These are phyloP conservation scores for Pachysandra terminalis DNA, from an alignment of 164 flowering plant species.

Conservation along the genomic window DNA sequence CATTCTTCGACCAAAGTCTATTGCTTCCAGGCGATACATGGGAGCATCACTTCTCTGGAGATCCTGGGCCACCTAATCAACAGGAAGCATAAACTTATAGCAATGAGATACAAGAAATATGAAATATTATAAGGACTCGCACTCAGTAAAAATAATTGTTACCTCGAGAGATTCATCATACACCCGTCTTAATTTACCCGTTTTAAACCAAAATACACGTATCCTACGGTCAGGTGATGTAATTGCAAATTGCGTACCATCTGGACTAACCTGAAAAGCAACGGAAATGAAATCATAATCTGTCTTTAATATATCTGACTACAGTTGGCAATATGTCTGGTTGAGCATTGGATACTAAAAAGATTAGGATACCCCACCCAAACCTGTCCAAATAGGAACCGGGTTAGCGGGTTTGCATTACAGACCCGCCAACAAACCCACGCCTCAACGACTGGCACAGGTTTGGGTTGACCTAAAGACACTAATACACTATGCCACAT, in stretches of 20 bases:
- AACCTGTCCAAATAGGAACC: too few relatives aligned
- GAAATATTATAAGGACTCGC: neutral
- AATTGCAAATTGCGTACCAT: conserved; percentile 84
- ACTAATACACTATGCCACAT: too few relatives aligned
- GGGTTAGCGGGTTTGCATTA: too few relatives aligned
- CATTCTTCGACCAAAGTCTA: conserved; percentile 99
- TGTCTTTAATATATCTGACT: too few relatives aligned
- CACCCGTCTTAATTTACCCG: conserved; percentile 85
- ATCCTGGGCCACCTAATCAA: conserved; percentile 87
- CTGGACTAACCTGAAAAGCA: conserved; percentile 72
- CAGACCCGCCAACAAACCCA: too few relatives aligned
- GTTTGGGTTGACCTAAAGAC: too few relatives aligned
- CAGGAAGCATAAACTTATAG: conserved; percentile 4
- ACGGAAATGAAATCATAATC: neutral
- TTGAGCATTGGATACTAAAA: too few relatives aligned
- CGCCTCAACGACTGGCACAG: too few relatives aligned
- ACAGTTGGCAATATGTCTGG: too few relatives aligned
- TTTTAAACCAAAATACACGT: conserved; percentile 86
- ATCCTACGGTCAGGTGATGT: conserved; percentile 98
- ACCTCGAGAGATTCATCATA: conserved; percentile 99
- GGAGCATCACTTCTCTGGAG: conserved; percentile 97
- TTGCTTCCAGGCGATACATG: conserved; percentile 83
- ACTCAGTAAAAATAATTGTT: conserved; percentile 10
- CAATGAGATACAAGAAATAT: conserved; percentile 1
- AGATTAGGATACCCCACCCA: too few relatives aligned